Percentiles rank a stretch among this genome's conserved stretches.
phyloP scores from a whole-genome alignment of 352 stramenopile species.

The Phytopythium aichiense region DNA sequence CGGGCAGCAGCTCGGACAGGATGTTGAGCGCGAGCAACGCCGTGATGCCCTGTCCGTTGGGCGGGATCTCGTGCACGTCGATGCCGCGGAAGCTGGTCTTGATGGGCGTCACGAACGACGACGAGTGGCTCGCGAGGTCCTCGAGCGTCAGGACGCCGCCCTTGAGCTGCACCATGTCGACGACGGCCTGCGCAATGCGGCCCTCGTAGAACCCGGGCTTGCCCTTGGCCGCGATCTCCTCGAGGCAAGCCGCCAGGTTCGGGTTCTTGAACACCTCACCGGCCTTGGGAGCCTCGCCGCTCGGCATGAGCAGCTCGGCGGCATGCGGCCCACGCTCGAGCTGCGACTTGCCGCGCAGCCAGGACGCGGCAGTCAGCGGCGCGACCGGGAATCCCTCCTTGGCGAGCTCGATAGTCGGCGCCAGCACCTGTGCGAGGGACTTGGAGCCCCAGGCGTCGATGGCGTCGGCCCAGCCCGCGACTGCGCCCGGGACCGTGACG shows the following conservation, averaged over 20 bases:
- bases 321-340: constrained; percentile 55
- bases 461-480: constrained; percentile 91
- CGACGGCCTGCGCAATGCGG: constrained; percentile 84
- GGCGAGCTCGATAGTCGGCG: constrained; percentile 87
- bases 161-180: constrained; percentile 61
- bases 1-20: constrained; percentile 61
- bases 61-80: constrained; percentile 93
- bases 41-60: constrained; percentile 96
- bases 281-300: constrained; percentile 42
- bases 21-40: constrained; percentile 94
- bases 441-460: constrained; percentile 84
- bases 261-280: constrained; percentile 89
- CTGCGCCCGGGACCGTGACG: constrained; percentile 90
- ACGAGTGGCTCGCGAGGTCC: constrained; percentile 87
- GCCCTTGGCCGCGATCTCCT: constrained; percentile 82
- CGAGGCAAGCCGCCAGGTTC: constrained; percentile 79
- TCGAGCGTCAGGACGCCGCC: constrained; percentile 70
- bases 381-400: constrained; percentile 92
- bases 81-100: constrained; percentile 81
- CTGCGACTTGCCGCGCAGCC: constrained; percentile 67
- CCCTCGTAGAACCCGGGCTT: constrained; percentile 87
- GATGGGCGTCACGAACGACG: constrained; percentile 91
- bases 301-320: constrained; percentile 39
- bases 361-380: constrained; percentile 84
- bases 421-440: constrained; percentile 81